A percentile compares a stretch with the other conserved stretches of the same genome.
Conservation (phyloP, 1,284 basidiomycete genomes). For the Ceratobasidium sp. region DNA sequence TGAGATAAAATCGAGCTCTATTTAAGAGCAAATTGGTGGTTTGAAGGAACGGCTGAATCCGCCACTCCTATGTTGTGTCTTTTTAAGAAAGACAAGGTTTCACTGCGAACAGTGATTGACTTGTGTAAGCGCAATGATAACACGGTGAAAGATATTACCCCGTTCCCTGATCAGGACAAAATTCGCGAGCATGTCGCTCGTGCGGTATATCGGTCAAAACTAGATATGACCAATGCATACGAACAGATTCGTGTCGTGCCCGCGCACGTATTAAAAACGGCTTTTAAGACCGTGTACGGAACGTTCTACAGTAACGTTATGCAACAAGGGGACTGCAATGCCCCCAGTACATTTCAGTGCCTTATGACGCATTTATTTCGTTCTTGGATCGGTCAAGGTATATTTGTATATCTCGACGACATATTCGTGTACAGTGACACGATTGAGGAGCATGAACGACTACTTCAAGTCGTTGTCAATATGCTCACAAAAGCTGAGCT, state of each 20-base stretch:
- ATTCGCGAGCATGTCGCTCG: slow-evolving; percentile 54
- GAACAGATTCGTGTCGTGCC: slow-evolving; percentile 57
- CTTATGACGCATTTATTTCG: slow-evolving; percentile 57
- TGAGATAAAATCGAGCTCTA: slow-evolving; percentile 51
- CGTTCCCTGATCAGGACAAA: slow-evolving; percentile 58
- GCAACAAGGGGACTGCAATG: too few species aligned
- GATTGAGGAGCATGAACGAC: slow-evolving; percentile 56
- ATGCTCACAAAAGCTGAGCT: slow-evolving; percentile 53
- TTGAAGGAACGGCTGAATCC: slow-evolving; percentile 52
- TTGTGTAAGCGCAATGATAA: slow-evolving; percentile 58
- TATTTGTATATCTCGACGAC: slow-evolving; percentile 49
- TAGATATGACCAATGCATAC: slow-evolving; percentile 56
- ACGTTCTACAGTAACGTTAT: slow-evolving; percentile 52
- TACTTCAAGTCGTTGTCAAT: slow-evolving; percentile 55
- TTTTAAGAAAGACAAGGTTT: slow-evolving; percentile 53
- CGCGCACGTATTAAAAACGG: slow-evolving; percentile 53
- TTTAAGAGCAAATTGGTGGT: slow-evolving; percentile 54
- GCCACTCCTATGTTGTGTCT: slow-evolving; percentile 58
- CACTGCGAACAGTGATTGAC: slow-evolving; percentile 56
- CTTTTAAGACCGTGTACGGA: slow-evolving; percentile 55
- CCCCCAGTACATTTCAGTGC: too few species aligned
- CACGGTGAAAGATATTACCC: slow-evolving; percentile 57
- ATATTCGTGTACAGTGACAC: slow-evolving; percentile 55
- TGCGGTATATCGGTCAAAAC: slow-evolving; percentile 52
- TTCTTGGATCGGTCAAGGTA: slow-evolving; percentile 51